phyloP scores from a whole-genome alignment of 1,284 basidiomycete species.

The Pisolithus thermaeus region DNA sequence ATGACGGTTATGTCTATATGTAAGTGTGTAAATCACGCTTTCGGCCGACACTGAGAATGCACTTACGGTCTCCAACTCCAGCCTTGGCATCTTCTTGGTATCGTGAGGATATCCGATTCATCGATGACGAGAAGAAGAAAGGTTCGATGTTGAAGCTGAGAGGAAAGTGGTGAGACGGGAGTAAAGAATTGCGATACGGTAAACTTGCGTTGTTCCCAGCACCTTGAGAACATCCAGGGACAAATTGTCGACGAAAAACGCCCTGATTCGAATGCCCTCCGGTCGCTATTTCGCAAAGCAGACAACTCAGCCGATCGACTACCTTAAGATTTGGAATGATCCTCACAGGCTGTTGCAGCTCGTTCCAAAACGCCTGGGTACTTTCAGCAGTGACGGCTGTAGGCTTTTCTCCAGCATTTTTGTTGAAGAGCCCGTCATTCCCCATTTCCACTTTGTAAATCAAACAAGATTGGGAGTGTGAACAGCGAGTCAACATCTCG shows the following conservation, averaged over 20 bases:
- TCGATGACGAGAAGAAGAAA: conserved; percentile 52
- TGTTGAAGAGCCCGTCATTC: conserved; percentile 26
- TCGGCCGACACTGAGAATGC: neutral
- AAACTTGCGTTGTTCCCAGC: conserved; percentile 41
- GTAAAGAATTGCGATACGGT: neutral
- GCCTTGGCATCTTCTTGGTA: conserved; percentile 40
- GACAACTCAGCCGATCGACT: neutral
- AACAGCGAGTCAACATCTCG: conserved; percentile 27
- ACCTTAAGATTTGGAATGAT: neutral
- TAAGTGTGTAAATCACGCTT: neutral
- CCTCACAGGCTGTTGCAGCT: conserved; percentile 16
- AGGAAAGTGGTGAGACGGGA: conserved; percentile 1
- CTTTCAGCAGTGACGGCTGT: conserved; percentile 7
- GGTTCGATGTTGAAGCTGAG: conserved; percentile 38
- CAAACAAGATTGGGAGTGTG: conserved; percentile 23
- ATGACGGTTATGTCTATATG: conserved; percentile 44
- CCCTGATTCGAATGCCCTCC: conserved; percentile 33
- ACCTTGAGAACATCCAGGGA: conserved; percentile 41
- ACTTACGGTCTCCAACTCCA: conserved; percentile 42
- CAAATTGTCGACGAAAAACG: conserved; percentile 45
- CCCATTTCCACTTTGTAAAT: conserved; percentile 40
- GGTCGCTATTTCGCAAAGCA: conserved; percentile 21
- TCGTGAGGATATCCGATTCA: conserved; percentile 51
- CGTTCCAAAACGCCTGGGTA: conserved; percentile 13
- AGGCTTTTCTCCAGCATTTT: neutral